Conservation (phyloP, 768 basidiomycete genomes). For the Termitomyces sp. region DNA sequence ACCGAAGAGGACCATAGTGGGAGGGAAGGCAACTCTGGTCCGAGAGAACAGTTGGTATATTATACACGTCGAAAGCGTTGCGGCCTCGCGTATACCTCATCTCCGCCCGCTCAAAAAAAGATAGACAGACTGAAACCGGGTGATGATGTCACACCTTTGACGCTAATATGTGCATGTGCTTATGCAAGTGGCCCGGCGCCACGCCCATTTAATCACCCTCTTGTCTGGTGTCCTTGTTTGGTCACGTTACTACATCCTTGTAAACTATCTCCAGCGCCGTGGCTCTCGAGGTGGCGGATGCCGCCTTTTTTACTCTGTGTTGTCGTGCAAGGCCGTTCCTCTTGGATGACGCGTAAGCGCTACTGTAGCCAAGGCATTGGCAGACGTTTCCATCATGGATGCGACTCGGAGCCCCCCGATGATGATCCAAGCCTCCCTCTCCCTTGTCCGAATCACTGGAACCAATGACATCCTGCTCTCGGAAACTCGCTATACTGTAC, state of each 20-base stretch:
- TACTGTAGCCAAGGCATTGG: background rate
- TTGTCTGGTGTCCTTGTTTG: background rate
- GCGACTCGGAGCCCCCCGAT: too few relatives aligned
- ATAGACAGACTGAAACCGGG: slow-evolving; percentile 8
- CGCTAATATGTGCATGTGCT: background rate
- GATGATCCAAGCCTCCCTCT: background rate
- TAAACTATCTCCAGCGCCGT: background rate
- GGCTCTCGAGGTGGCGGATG: background rate
- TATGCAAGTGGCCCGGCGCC: background rate
- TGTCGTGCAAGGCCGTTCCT: background rate
- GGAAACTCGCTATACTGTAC: background rate
- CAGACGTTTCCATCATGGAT: background rate
- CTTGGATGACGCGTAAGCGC: background rate
- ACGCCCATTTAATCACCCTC: background rate
- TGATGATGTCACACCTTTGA: slow-evolving; percentile 7
- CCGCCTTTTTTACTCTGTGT: background rate
- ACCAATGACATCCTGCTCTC: background rate
- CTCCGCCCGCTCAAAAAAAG: background rate
- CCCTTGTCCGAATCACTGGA: background rate
- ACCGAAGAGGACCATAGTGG: slow-evolving; percentile 4
- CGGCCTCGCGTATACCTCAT: background rate
- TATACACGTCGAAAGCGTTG: background rate
- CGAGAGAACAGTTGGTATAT: background rate
- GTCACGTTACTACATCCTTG: background rate
- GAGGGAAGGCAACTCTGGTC: background rate